phyloP scores from a whole-genome alignment of 1,284 basidiomycete genomes.

The Puccinia brachypodii region DNA sequence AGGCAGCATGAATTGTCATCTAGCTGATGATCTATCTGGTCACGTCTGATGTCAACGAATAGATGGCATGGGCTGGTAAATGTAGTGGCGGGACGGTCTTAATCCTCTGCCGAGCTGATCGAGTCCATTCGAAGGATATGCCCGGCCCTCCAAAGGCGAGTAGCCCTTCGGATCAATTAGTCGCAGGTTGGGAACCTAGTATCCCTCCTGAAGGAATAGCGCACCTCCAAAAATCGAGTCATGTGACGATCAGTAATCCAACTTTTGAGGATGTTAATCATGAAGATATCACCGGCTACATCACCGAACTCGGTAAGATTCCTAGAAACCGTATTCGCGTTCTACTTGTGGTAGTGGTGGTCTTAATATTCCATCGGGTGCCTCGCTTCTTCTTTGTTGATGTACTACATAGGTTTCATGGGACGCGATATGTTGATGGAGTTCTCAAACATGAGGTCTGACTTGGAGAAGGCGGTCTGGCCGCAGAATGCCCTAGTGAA shows the following conservation, averaged over 20 bases:
- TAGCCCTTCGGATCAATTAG: conserved; percentile 17
- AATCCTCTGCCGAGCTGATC: conserved; percentile 37
- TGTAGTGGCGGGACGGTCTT: conserved; percentile 36
- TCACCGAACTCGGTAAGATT: conserved; percentile 38
- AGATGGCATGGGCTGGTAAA: conserved; percentile 48
- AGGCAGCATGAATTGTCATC: background rate
- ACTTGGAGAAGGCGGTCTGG: conserved; percentile 34
- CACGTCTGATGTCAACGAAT: background rate
- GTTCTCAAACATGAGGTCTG: conserved; percentile 34
- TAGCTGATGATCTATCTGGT: conserved; percentile 2
- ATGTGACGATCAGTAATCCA: conserved; percentile 33
- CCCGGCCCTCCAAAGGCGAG: conserved; percentile 20
- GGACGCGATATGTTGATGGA: conserved; percentile 17
- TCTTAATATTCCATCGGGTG: background rate
- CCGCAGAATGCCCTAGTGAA: background rate
- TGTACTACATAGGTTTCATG: conserved; percentile 23
- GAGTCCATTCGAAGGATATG: conserved; percentile 24
- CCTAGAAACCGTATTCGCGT: background rate
- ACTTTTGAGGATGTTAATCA: conserved; percentile 33
- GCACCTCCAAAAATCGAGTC: background rate
- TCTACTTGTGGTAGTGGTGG: background rate
- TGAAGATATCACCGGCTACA: conserved; percentile 32
- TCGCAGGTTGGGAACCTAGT: conserved; percentile 28
- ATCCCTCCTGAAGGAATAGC: background rate
- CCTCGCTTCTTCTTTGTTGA: too few species aligned